Evolutionary conservation across 495 filamentous ascomycete genomes (phyloP).

Genomic region (Aspergillus saccharolyticus): DNA sequence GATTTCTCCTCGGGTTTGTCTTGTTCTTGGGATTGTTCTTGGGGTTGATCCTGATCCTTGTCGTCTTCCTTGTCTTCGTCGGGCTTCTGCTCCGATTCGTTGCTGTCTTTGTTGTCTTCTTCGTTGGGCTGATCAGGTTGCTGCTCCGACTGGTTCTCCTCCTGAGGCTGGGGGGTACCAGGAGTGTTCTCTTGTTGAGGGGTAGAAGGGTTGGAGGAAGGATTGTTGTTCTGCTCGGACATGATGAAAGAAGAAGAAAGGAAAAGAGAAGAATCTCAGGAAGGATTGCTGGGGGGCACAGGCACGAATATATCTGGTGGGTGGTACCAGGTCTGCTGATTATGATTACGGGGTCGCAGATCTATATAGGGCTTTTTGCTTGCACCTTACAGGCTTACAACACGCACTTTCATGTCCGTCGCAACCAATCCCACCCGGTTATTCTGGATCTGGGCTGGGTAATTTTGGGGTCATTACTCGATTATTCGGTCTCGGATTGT

Average conservation of each 20-base stretch:
- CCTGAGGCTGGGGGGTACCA: slow-evolving; percentile 21
- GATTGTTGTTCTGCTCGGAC: slow-evolving; percentile 32
- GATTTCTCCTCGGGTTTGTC: too few species aligned
- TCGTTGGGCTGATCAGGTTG: slow-evolving; percentile 6
- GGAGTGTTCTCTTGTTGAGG: slow-evolving; percentile 34
- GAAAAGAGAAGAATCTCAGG: neutral
- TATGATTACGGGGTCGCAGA: neutral
- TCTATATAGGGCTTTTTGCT: neutral
- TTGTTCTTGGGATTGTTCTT: neutral
- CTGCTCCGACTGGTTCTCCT: slow-evolving; percentile 17
- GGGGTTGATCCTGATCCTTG: slow-evolving; percentile 19
- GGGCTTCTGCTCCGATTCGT: neutral
- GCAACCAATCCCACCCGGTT: neutral
- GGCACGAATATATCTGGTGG: slow-evolving; percentile 3
- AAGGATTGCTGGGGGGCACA: neutral
- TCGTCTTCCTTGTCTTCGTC: slow-evolving; percentile 12
- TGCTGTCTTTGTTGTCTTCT: slow-evolving; percentile 5
- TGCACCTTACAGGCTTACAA: neutral
- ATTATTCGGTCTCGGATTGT: too few species aligned
- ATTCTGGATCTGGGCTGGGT: neutral
- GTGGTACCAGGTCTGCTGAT: neutral
- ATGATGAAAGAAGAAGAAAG: slow-evolving; percentile 30
- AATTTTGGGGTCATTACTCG: neutral
- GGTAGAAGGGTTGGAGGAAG: slow-evolving; percentile 23
- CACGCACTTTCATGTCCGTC: neutral